Evolutionary conservation across 2,329 filamentous ascomycete genomes (phyloP).

Genomic region (Catunica adiposa): DNA sequence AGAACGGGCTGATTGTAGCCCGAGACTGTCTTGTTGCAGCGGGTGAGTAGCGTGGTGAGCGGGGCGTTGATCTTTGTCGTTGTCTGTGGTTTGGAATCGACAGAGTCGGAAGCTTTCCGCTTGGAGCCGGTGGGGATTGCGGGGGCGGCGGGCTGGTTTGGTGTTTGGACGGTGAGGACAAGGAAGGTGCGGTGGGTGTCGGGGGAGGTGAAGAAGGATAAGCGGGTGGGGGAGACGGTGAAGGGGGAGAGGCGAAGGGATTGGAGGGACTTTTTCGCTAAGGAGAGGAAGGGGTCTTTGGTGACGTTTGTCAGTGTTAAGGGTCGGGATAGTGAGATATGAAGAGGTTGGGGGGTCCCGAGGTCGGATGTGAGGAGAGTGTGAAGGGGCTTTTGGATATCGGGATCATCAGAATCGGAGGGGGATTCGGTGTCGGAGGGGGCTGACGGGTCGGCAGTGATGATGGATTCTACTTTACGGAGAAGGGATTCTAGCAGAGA

Average conservation of each 20-base stretch:
- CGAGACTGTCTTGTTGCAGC: slow-evolving; percentile 48
- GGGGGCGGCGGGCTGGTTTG: neutral
- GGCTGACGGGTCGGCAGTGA: no score
- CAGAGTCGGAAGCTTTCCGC: slow-evolving; percentile 17
- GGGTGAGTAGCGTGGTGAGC: slow-evolving; percentile 44
- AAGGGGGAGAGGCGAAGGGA: slow-evolving; percentile 19
- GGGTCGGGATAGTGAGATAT: slow-evolving; percentile 79
- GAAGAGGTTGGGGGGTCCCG: slow-evolving; percentile 61
- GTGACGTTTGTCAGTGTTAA: slow-evolving; percentile 57
- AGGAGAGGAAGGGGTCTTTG: slow-evolving; percentile 49
- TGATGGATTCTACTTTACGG: no score
- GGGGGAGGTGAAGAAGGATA: slow-evolving; percentile 36
- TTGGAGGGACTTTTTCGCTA: slow-evolving; percentile 14
- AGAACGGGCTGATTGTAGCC: slow-evolving; percentile 51
- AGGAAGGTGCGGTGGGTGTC: slow-evolving; percentile 66
- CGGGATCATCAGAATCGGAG: neutral
- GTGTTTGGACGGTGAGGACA: slow-evolving; percentile 46
- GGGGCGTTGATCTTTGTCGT: no score
- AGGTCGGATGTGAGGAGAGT: slow-evolving; percentile 64
- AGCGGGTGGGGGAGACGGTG: slow-evolving; percentile 22
- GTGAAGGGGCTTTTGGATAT: slow-evolving; percentile 28
- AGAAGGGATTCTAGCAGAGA: slow-evolving; percentile 27
- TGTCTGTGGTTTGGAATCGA: neutral
- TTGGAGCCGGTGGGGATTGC: neutral
- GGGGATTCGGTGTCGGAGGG: slow-evolving; percentile 19